Percentiles rank a stretch among this genome's conserved stretches.
phyloP scores from a whole-genome alignment of 495 filamentous ascomycete species.

The Platismatia glauca region DNA sequence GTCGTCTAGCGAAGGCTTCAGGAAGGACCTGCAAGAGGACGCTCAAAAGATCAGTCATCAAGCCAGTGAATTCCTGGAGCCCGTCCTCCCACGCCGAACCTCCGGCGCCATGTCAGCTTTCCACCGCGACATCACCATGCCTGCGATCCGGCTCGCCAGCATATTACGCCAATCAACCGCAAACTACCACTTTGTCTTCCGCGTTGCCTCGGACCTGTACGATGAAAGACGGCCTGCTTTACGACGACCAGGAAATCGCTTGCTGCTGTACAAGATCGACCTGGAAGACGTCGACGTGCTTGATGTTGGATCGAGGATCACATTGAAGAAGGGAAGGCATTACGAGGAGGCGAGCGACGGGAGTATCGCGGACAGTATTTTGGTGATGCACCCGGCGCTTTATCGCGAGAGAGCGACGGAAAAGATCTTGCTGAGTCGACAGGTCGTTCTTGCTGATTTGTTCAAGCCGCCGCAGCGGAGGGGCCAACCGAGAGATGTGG shows the following conservation, averaged over 20 bases:
- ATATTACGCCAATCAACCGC: slow-evolving; percentile 2
- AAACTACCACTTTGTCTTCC: slow-evolving; percentile 3
- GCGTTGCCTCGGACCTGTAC: not conserved
- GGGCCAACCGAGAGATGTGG: slow-evolving; percentile 1
- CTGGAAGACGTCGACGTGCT: not conserved
- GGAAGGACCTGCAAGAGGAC: not conserved
- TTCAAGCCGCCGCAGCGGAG: not conserved
- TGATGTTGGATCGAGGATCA: not conserved
- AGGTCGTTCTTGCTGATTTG: not conserved
- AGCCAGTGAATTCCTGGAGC: not conserved
- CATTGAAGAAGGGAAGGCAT: not conserved
- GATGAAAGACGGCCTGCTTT: not conserved
- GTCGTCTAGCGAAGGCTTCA: not conserved
- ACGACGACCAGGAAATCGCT: not conserved
- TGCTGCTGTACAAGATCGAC: not conserved
- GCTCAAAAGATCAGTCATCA: not conserved
- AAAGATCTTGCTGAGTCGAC: not conserved
- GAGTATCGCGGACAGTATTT: not conserved
- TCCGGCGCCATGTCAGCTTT: not conserved
- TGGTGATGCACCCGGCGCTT: slow-evolving; percentile 5
- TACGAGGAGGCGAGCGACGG: not conserved
- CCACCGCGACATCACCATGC: not conserved
- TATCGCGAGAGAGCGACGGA: not conserved
- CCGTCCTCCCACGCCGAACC: not conserved
- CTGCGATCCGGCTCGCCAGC: slow-evolving; percentile 1